phyloP scores from a whole-genome alignment of 2,329 filamentous ascomycete species.

The Lachnellula subtilissima region DNA sequence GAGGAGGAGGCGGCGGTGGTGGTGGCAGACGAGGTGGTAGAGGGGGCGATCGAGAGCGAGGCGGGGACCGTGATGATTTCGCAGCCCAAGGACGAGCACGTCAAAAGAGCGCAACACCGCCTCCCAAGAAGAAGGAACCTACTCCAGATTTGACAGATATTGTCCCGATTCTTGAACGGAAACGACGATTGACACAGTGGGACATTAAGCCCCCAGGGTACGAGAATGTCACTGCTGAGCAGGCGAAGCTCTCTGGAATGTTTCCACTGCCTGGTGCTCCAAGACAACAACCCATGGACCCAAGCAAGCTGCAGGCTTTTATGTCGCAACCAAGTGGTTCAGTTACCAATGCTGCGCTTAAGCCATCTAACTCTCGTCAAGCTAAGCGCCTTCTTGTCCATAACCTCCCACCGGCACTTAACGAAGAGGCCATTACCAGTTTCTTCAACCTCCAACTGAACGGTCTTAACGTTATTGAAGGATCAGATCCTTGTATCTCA shows the following conservation, averaged over 20 bases:
- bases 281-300: slow-evolving; percentile 91
- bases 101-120: slow-evolving; percentile 68
- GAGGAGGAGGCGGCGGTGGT: slow-evolving; percentile 43
- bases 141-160: slow-evolving; percentile 91
- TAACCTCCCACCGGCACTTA: slow-evolving; percentile 70
- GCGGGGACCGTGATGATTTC: slow-evolving; percentile 37
- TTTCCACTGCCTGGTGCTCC: slow-evolving; percentile 95
- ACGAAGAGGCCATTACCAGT: slow-evolving; percentile 68
- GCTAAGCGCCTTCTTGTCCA: slow-evolving; percentile 86
- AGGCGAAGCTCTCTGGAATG: slow-evolving; percentile 98
- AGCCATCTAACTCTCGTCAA: slow-evolving; percentile 89
- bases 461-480: slow-evolving; percentile 85
- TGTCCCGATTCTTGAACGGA: slow-evolving; percentile 75
- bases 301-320: slow-evolving; percentile 87
- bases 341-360: slow-evolving; percentile 67
- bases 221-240: slow-evolving; percentile 95
- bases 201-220: slow-evolving; percentile 98
- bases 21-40: slow-evolving; percentile 40
- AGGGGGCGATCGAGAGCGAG: slow-evolving; percentile 41
- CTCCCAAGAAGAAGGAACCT: slow-evolving; percentile 86
- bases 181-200: slow-evolving; percentile 95
- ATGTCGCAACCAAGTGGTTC: slow-evolving; percentile 81
- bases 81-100: slow-evolving; percentile 37
- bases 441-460: slow-evolving; percentile 98
- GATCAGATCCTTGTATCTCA: slow-evolving; percentile 76